Base-by-base conservation (phyloP, 805 yeast species). In the Martiniozyma abietophila region DNA sequence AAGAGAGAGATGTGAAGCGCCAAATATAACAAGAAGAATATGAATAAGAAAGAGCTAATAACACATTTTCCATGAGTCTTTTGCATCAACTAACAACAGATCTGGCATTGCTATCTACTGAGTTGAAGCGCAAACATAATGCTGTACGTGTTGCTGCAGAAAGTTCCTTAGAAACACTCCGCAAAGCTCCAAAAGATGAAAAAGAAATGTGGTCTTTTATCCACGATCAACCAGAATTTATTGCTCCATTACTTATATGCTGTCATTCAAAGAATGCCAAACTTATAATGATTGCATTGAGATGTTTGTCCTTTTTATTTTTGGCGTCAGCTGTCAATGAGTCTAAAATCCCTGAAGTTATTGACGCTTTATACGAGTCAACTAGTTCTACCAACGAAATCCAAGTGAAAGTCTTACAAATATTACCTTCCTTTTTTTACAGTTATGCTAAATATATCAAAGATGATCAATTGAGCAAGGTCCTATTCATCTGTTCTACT, bases 361-460 rank as follows among this genome's bases (percentile, higher is more conserved):
- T 89, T 15, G 79, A 74, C 25, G 76, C 86, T 0, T 64, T 85
- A 22, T 64, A 67, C 21, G 88, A 82, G 38, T 83, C 94, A 0
- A 72, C 89, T 0, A 76, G 76, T 46, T 61, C 81, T 10, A 81
- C 92, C 0, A 65, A 74, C 18, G 96, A 88, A 27, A 79, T 84
- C 29, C 96, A 89, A 55, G 66, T 92, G 42, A 83, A 86, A 50
- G 77, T 86, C 9, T 59, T 89, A 25, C 98, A 89, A 58, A 65
- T 83, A 9, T 62, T 89, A 16, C 96, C 96, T 0, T 64, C 76
- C 2, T 60, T 89, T 22, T 72, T 79, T 51, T 81, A 76, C 48
- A 69, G 65, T 15, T 85, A 85, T 51, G 64, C 74, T 1, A 50
- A 56, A 4, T 61, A 63, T 30, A 65, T 88, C 25, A 60, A 62